Conservation (phyloP, 805 yeast genomes). For the Monosporozyma aquatica region DNA sequence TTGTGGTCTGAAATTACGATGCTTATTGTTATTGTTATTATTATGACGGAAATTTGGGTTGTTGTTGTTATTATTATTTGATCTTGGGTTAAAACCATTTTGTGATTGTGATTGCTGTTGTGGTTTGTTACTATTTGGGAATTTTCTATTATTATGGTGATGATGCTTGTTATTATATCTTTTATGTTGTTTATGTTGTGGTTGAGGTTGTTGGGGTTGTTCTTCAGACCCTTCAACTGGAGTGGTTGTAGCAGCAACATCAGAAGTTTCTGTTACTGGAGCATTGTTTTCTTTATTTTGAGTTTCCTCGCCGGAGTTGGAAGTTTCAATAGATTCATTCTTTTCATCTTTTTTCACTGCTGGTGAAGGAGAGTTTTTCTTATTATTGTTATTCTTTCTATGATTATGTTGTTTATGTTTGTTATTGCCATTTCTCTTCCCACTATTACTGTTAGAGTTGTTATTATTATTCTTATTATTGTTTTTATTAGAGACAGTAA, state of each 20-base stretch:
- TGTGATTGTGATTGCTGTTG: slow-evolving; percentile 14
- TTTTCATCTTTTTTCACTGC: not conserved
- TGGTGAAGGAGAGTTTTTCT: not conserved
- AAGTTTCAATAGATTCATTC: not conserved
- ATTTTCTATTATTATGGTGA: slow-evolving; percentile 3
- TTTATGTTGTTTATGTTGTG: slow-evolving; percentile 6
- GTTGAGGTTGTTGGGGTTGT: slow-evolving; percentile 7
- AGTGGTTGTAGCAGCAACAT: slow-evolving; percentile 1
- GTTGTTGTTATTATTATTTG: too few species aligned
- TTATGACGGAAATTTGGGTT: slow-evolving; percentile 6
- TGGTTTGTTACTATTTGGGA: slow-evolving; percentile 20
- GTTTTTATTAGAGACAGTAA: slow-evolving; percentile 31
- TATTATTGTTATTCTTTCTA: not conserved
- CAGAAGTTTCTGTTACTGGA: slow-evolving; percentile 6
- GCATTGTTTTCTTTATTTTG: too few species aligned
- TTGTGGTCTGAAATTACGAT: slow-evolving; percentile 10
- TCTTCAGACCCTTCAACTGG: not conserved
- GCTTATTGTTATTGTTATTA: slow-evolving; percentile 6
- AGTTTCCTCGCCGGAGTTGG: too few species aligned
- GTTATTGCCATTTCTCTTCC: slow-evolving; percentile 6
- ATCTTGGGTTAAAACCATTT: slow-evolving; percentile 6
- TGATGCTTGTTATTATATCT: slow-evolving; percentile 3
- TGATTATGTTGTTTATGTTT: slow-evolving; percentile 8
- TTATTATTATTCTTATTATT: slow-evolving; percentile 9
- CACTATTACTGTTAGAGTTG: slow-evolving; percentile 8